Conservation (phyloP, 2,329 filamentous ascomycete genomes). For the Paramyrothecium sp. region DNA sequence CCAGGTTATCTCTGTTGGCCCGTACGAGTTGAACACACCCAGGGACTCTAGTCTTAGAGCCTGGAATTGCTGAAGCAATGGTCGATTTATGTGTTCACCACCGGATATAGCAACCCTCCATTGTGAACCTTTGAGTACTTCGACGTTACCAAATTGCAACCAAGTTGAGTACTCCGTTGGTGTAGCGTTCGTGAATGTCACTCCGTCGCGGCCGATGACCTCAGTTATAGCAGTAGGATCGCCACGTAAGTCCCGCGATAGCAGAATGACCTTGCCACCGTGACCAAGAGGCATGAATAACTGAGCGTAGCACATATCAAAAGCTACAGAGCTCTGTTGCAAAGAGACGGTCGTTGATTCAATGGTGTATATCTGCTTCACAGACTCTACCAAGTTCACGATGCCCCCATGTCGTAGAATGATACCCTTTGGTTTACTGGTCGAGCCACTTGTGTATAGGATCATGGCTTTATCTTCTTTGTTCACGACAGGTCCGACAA, state of each 20-base stretch:
- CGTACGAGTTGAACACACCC: not conserved
- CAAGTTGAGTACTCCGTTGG: conserved; percentile 6
- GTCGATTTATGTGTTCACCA: not conserved
- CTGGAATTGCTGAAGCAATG: not conserved
- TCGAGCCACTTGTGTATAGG: not conserved
- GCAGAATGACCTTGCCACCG: conserved; percentile 2
- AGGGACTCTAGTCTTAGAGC: not conserved
- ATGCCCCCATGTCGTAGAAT: not conserved
- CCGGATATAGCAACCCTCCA: not conserved
- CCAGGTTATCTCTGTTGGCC: not conserved
- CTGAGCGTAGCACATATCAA: conserved; percentile 1
- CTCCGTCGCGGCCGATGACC: not conserved
- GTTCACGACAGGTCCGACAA: not conserved
- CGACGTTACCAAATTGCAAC: not conserved
- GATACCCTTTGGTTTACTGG: not conserved
- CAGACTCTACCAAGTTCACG: not conserved
- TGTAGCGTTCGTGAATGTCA: conserved; percentile 3
- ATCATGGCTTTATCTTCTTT: not conserved
- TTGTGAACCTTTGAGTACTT: not conserved
- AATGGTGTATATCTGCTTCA: not conserved
- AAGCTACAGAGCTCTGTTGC: conserved; percentile 2
- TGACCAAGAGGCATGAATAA: not conserved
- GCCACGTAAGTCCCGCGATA: not conserved
- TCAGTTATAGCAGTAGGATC: not conserved
- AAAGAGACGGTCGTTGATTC: not conserved